Base-by-base conservation (phyloP, 495 filamentous ascomycete genomes). In the Xylaria acuta region DNA sequence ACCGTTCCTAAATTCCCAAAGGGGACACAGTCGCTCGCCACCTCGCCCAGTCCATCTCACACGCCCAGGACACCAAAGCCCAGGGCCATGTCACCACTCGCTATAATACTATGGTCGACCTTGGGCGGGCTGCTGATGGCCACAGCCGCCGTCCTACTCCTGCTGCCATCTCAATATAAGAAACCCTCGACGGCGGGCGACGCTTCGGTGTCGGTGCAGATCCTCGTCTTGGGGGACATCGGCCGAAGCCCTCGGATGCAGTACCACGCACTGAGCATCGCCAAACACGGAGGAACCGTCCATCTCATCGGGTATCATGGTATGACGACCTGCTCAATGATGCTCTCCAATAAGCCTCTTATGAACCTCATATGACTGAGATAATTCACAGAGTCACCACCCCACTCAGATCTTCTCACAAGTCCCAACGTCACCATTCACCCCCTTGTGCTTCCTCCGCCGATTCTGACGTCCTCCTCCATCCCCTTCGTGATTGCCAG, bases 181-280 rank as follows among this genome's bases (percentile, higher is more conserved):
- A 78, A 74, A 38, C 70, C 74, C 12, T 74, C 76, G 12, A 78
- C 75, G 0, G 70, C 77, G 12, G 34, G 51, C 53, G 73, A 78
- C 14, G 74, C 73, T 34, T 47, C 69, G 11, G 81, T 85, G 30
- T 86, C 88, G 7, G 86, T 93, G 34, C 93, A 97, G 77, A 88
- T 99, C 43, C 86, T 98, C n/a, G 96, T 99, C 51, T 87, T 99
- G n/a, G 96, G 96, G 18, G 96, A 99, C 77, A 96, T 99, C 81
- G 96, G 96, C 32, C 89, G 94, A 43, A 97, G 94, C 79, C 96
- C 96, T 32, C 93, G 96, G 71, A 99, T 99, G 96, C 96, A 98
- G 80, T 98, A 99, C 78, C 96, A 99, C 88, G 94, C 95, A 27
- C 80, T 97, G 72, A 98, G 95, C 79, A 90, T 98, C 78, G 94